Evolutionary conservation across 2,329 filamentous ascomycete genomes (phyloP), one percentile per base, ranked within the genome.

Genomic region (Penicillium sp.): DNA sequence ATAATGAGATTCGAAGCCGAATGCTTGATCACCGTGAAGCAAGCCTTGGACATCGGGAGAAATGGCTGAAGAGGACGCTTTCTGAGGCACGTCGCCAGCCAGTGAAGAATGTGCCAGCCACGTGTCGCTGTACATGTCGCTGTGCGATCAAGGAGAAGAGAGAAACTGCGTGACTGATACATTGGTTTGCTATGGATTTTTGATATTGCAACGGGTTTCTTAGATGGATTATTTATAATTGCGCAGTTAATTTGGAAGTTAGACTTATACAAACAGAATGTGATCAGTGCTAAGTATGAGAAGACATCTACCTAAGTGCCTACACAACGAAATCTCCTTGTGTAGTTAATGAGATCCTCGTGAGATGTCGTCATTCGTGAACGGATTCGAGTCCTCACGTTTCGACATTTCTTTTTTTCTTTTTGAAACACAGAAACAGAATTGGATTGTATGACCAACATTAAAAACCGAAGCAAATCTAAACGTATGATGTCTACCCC

Each of bases 11-110:
- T 26, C 64, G 69, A 9, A 64, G 53, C 44, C 67, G 64, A 35
- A 61, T 70, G 43, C 65, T 72, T 36, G 62, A 65, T 26, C 60
- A 67, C 14, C 65, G 66, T 28, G 67, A 69, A 48, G 63, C 65
- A 36, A 53, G 61, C 17, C 51, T 69, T 50, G 62, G 64, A 42
- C 60, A 57, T 14, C 64, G 67, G 26, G 67, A 69, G 57, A 61
- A 59, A 33, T 58, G 61, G 49, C 53, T 67, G 37, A 63, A 67
- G 47, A 65, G 63, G 37, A 59, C 30, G 14, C 47, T 60, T 43
- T 50, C 50, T 19, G 50, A 50, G 33, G 52, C 52, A 17, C 56
- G 41, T 10, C 40, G 41, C 17, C 51, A 43, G 33, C 46, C 59
- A 22, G 42, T 62, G 46, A 65, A 59, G 16, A 61, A 67, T 22